A percentile compares a stretch with the other conserved stretches of the same genome.
These are phyloP conservation scores for Thalia dealbata DNA, from an alignment of 176 grass and related monocot species.

Conservation along the genomic window DNA sequence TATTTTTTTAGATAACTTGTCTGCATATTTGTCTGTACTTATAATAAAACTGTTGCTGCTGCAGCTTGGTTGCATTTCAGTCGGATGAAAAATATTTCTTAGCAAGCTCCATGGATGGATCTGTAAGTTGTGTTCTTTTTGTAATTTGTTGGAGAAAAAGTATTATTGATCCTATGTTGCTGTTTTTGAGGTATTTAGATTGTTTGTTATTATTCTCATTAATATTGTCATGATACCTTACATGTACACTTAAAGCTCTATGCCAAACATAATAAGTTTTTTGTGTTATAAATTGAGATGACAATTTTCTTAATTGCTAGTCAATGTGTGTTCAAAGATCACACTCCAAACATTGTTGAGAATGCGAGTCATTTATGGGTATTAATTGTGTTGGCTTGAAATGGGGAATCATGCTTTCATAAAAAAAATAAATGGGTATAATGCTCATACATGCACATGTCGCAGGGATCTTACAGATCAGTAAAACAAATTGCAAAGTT, in stretches of 20 bases:
- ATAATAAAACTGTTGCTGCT: constrained; percentile 7
- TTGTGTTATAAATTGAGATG: too few species aligned
- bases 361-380: too few species aligned
- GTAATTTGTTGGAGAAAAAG: constrained; percentile 1
- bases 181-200: neutral
- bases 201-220: neutral
- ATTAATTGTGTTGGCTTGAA: too few species aligned
- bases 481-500: neutral
- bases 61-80: constrained; percentile 51
- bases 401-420: too few species aligned
- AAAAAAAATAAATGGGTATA: too few species aligned
- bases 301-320: too few species aligned
- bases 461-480: neutral
- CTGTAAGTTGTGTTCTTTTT: constrained; percentile 27
- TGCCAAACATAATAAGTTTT: neutral
- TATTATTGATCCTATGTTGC: constrained; percentile 1
- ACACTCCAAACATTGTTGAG: too few species aligned
- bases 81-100: constrained; percentile 65
- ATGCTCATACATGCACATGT: too few species aligned
- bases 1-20: neutral
- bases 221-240: neutral
- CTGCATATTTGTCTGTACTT: neutral
- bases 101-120: constrained; percentile 79
- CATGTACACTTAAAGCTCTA: neutral
- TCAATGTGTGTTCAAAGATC: too few species aligned